Percentiles rank a stretch among this genome's conserved stretches.
These are phyloP conservation scores for Melampsora americana DNA, from an alignment of 1,284 basidiomycete species.

Conservation along the genomic window DNA sequence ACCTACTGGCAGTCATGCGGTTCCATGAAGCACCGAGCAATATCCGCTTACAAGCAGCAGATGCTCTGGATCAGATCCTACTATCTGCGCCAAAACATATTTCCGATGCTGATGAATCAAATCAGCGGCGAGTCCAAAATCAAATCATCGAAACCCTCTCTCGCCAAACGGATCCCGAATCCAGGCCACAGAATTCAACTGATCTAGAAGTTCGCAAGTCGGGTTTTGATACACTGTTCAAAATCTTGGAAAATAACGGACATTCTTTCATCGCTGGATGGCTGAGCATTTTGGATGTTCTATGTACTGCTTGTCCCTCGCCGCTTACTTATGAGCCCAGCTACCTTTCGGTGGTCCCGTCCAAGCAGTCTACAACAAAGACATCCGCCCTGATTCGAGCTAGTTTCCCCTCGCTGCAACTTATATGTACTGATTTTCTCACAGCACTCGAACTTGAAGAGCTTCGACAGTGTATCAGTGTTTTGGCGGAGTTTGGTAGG, in stretches of 20 bases:
- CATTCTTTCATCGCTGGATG: conserved; percentile 87
- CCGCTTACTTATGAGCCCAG: conserved; percentile 4
- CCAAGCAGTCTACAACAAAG: conserved; percentile 44
- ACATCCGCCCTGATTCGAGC: conserved; percentile 66
- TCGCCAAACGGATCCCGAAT: conserved; percentile 69
- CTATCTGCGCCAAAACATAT: conserved; percentile 64
- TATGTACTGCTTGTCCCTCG: conserved; percentile 69
- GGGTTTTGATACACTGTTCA: conserved; percentile 81
- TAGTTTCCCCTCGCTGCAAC: conserved; percentile 85
- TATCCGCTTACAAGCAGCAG: conserved; percentile 81
- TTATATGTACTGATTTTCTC: conserved; percentile 85
- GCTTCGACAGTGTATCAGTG: conserved; percentile 79
- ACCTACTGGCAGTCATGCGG: conserved; percentile 72
- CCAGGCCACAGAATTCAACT: conserved; percentile 50
- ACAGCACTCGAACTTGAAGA: conserved; percentile 74
- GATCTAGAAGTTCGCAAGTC: conserved; percentile 72
- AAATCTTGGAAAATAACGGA: conserved; percentile 82
- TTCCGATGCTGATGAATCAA: conserved; percentile 46
- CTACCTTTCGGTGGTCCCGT: not conserved
- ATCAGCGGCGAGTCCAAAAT: conserved; percentile 70
- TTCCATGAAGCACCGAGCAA: conserved; percentile 67
- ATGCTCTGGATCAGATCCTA: conserved; percentile 76
- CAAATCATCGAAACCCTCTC: conserved; percentile 77
- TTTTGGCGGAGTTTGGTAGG: conserved; percentile 81
- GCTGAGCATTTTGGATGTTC: conserved; percentile 86